Percentiles rank a stretch among this genome's conserved stretches.
Conservation (phyloP, 352 stramenopile genomes). For the Blastocystis sp. region DNA sequence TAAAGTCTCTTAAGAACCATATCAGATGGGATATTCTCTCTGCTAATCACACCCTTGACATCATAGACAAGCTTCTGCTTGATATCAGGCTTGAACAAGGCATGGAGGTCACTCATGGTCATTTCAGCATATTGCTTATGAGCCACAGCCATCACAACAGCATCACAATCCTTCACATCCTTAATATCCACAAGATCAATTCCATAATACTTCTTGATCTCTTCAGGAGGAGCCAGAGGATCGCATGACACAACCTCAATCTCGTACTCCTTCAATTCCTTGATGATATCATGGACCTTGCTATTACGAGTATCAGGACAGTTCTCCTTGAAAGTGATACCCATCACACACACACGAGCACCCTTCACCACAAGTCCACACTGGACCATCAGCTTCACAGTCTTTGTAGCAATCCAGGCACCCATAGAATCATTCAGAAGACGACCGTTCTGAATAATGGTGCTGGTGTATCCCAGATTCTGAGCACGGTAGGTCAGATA, state of each 20-base stretch:
- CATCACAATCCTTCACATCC: not conserved
- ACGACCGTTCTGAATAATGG: slow-evolving; percentile 37
- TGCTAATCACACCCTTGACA: slow-evolving; percentile 37
- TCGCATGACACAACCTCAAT: slow-evolving; percentile 36
- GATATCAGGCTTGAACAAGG: not conserved
- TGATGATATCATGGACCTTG: slow-evolving; percentile 49
- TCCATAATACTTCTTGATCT: slow-evolving; percentile 44
- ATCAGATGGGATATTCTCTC: slow-evolving; percentile 7
- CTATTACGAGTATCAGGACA: slow-evolving; percentile 40
- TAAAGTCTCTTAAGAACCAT: slow-evolving; percentile 42
- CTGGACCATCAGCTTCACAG: slow-evolving; percentile 33
- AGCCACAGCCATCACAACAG: not conserved
- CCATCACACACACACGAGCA: not conserved
- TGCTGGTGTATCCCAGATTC: slow-evolving; percentile 18
- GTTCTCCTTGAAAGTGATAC: slow-evolving; percentile 55
- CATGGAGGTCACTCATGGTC: slow-evolving; percentile 12
- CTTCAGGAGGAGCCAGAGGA: not conserved
- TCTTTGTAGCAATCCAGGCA: slow-evolving; percentile 18
- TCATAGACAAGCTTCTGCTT: slow-evolving; percentile 15
- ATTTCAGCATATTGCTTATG: not conserved
- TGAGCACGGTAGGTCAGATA: slow-evolving; percentile 46
- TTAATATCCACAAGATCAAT: slow-evolving; percentile 14
- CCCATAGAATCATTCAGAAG: slow-evolving; percentile 51
- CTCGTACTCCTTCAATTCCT: slow-evolving; percentile 43
- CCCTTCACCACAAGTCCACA: slow-evolving; percentile 3